Evolutionary conservation across 2,329 filamentous ascomycete genomes (phyloP).

Genomic region (Amylocarpus encephaloides): DNA sequence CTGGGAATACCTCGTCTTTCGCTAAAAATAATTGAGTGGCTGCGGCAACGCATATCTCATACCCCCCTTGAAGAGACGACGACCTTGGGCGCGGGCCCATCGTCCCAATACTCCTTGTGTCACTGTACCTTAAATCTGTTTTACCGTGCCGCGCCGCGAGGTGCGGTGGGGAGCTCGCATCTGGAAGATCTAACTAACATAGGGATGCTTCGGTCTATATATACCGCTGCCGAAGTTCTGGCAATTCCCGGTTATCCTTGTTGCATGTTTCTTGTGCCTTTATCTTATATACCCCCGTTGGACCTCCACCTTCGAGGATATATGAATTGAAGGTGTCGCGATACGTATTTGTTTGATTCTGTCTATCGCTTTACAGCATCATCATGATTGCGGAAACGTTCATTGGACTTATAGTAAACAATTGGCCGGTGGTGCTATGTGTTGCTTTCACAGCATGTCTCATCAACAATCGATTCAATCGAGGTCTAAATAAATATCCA

Average conservation of each 20-base stretch:
- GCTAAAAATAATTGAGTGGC: background rate
- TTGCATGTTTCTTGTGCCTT: background rate
- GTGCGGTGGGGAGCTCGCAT: constrained; percentile 1
- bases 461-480: constrained; percentile 43
- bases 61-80: background rate
- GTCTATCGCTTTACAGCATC: background rate
- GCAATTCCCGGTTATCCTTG: background rate
- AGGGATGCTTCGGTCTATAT: background rate
- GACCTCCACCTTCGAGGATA: background rate
- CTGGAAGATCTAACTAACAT: background rate
- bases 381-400: constrained; percentile 20
- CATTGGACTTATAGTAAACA: constrained; percentile 17
- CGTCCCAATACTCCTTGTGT: background rate
- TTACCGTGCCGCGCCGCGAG: constrained; percentile 7
- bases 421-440: constrained; percentile 39
- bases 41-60: background rate
- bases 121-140: background rate
- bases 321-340: background rate
- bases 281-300: background rate
- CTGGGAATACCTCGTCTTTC: background rate
- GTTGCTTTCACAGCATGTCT: constrained; percentile 37
- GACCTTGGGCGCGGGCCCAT: background rate
- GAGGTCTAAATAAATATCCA: constrained; percentile 64
- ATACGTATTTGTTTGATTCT: background rate
- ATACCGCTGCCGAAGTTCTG: background rate